Percentiles rank a stretch among this genome's conserved stretches.
phyloP scores from a whole-genome alignment of 2,329 filamentous ascomycete species.

The Hypoxylon sp. region DNA sequence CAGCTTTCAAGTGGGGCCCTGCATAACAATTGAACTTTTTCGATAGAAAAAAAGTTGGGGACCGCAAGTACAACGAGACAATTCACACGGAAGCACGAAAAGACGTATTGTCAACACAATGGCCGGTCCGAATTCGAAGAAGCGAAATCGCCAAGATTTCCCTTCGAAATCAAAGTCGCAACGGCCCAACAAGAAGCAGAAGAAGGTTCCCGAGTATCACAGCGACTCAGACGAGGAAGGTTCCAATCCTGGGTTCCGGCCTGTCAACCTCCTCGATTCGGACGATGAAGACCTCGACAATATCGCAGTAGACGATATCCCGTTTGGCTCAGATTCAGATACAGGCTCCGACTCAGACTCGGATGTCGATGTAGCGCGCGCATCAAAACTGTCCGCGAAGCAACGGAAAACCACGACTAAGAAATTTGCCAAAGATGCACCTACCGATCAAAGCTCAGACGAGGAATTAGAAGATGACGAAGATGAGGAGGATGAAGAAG shows the following conservation, averaged over 20 bases:
- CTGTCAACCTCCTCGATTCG: constrained; percentile 68
- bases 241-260: constrained; percentile 60
- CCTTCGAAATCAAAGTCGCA: constrained; percentile 50
- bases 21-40: constrained; percentile 31
- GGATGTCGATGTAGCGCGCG: constrained; percentile 52
- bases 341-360: constrained; percentile 56
- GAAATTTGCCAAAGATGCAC: constrained; percentile 43
- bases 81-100: background rate
- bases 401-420: constrained; percentile 48
- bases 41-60: constrained; percentile 28
- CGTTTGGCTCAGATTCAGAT: constrained; percentile 47
- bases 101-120: constrained; percentile 35
- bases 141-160: constrained; percentile 49
- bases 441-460: constrained; percentile 41
- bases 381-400: constrained; percentile 50
- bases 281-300: constrained; percentile 70
- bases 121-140: constrained; percentile 48
- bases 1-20: constrained; percentile 25
- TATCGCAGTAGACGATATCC: constrained; percentile 64
- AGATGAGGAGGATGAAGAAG: constrained; percentile 59
- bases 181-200: constrained; percentile 65
- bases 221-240: constrained; percentile 64
- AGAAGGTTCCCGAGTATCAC: constrained; percentile 64
- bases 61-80: background rate
- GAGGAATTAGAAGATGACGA: constrained; percentile 49